A percentile compares a stretch with the other conserved stretches of the same genome.
Evolutionary conservation across 2,329 filamentous ascomycete species (phyloP).

Genomic region (Cladosporium phlei): DNA sequence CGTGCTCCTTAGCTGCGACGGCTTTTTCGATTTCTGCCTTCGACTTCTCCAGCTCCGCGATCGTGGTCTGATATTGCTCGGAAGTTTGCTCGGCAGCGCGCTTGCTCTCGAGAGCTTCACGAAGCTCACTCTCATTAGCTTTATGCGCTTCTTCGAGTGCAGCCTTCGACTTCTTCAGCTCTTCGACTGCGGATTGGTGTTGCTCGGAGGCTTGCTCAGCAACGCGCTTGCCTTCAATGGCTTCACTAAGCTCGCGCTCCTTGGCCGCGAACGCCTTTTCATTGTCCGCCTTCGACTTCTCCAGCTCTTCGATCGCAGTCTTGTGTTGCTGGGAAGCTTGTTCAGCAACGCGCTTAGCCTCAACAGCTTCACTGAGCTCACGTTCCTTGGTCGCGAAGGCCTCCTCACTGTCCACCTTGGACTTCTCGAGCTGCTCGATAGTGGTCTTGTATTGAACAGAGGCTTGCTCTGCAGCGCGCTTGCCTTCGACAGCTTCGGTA

Average conservation of each 20-base stretch:
- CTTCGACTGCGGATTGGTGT: too few relatives aligned
- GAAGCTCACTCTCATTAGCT: not conserved
- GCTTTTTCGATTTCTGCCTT: constrained; percentile 9
- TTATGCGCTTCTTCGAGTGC: too few relatives aligned
- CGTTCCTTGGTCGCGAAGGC: not conserved
- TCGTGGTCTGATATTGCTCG: constrained; percentile 1
- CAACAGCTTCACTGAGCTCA: not conserved
- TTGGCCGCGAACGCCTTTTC: constrained; percentile 15
- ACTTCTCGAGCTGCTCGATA: constrained; percentile 7
- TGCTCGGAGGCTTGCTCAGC: too few relatives aligned
- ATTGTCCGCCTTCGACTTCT: constrained; percentile 14
- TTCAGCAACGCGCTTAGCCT: not conserved
- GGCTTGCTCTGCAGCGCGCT: not conserved
- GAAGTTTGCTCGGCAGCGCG: not conserved
- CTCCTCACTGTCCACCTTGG: constrained; percentile 7
- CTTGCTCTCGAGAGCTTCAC: not conserved
- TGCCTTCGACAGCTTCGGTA: not conserved
- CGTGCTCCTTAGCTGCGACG: not conserved
- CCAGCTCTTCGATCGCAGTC: not conserved
- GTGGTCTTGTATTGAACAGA: not conserved
- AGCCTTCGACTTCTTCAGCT: too few relatives aligned
- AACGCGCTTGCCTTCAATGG: too few relatives aligned
- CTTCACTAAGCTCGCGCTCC: constrained; percentile 1
- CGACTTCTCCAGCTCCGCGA: not conserved
- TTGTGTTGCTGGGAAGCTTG: constrained; percentile 2